These are phyloP conservation scores for Microstegium vimineum DNA, from an alignment of 176 grass and related monocot species.

Conservation along the genomic window DNA sequence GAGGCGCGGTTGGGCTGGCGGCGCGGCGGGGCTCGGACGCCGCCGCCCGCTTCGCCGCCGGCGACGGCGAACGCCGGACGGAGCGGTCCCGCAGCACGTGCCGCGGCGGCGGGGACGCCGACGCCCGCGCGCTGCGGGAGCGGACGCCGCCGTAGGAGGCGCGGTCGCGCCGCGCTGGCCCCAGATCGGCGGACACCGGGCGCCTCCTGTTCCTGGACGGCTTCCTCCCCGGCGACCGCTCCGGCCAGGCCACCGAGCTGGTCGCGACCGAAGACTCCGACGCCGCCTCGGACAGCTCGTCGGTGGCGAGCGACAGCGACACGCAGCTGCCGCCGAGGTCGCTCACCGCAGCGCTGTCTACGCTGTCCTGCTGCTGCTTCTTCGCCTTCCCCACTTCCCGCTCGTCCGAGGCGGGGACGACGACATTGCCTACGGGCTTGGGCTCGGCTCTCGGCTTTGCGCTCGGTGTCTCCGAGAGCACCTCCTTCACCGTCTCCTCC, in stretches of 20 bases:
- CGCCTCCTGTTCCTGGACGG: slow-evolving; percentile 35
- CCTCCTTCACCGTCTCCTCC: slow-evolving; percentile 96
- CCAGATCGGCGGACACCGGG: slow-evolving; percentile 61
- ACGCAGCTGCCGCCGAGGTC: slow-evolving; percentile 46
- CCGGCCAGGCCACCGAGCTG: slow-evolving; percentile 23
- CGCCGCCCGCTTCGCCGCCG: slow-evolving; percentile 39
- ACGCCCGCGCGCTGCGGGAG: slow-evolving; percentile 52
- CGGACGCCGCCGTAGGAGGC: slow-evolving; percentile 36
- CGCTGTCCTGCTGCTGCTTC: slow-evolving; percentile 11
- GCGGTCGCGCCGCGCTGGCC: slow-evolving; percentile 27
- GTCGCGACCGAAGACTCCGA: slow-evolving; percentile 48
- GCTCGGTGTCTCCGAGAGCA: slow-evolving; percentile 69
- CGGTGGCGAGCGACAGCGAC: slow-evolving; percentile 37
- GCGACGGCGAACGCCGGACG: slow-evolving; percentile 60
- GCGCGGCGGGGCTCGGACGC: slow-evolving; percentile 22
- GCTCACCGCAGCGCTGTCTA: slow-evolving; percentile 33
- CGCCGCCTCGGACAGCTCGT: slow-evolving; percentile 36
- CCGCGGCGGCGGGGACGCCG: slow-evolving; percentile 45
- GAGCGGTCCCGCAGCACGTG: slow-evolving; percentile 55
- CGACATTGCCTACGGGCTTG: slow-evolving; percentile 19
- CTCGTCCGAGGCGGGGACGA: slow-evolving; percentile 16
- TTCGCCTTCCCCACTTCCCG: slow-evolving; percentile 10
- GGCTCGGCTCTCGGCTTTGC: slow-evolving; percentile 12
- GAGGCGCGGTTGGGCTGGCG: slow-evolving; percentile 12
- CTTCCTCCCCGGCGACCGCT: slow-evolving; percentile 35